These are phyloP conservation scores for Daldinia grandis DNA, from an alignment of 495 filamentous ascomycete genomes.

Conservation along the genomic window DNA sequence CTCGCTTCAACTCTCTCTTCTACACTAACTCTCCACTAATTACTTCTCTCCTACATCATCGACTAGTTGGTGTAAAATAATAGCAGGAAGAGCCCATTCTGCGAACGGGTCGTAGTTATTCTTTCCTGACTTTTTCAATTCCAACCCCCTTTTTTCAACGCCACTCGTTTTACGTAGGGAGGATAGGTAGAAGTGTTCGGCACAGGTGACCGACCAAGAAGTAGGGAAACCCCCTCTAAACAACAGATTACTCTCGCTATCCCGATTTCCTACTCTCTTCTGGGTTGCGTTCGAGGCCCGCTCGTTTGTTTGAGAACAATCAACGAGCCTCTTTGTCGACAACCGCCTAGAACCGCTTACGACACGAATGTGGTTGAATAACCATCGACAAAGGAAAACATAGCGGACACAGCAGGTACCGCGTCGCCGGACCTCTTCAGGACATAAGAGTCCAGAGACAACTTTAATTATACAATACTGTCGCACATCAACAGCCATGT, in stretches of 20 bases:
- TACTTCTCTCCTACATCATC: conserved; percentile 19
- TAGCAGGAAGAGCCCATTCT: conserved; percentile 32
- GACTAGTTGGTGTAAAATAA: conserved; percentile 19
- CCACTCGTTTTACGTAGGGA: conserved; percentile 29
- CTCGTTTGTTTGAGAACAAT: conserved; percentile 19
- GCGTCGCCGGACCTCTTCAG: not conserved
- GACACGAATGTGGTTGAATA: conserved; percentile 27
- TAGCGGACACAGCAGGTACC: not conserved
- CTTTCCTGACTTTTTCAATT: conserved; percentile 23
- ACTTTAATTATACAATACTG: conserved; percentile 3
- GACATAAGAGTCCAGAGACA: not conserved
- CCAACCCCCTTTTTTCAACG: conserved; percentile 23
- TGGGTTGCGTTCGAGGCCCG: conserved; percentile 20
- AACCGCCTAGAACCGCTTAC: not conserved
- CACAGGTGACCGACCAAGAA: conserved; percentile 28
- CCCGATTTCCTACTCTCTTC: conserved; percentile 26
- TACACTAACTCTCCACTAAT: conserved; percentile 19
- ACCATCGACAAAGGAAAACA: conserved; percentile 27
- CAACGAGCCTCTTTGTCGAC: conserved; percentile 27
- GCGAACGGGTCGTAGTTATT: conserved; percentile 31
- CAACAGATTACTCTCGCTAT: conserved; percentile 30
- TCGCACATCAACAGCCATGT: conserved; percentile 43
- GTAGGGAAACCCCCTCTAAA: not conserved
- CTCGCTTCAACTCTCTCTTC: conserved; percentile 1
- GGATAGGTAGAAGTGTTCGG: conserved; percentile 23